These are phyloP conservation scores for Collybia sp. DNA, from an alignment of 768 basidiomycete genomes.

Conservation along the genomic window DNA sequence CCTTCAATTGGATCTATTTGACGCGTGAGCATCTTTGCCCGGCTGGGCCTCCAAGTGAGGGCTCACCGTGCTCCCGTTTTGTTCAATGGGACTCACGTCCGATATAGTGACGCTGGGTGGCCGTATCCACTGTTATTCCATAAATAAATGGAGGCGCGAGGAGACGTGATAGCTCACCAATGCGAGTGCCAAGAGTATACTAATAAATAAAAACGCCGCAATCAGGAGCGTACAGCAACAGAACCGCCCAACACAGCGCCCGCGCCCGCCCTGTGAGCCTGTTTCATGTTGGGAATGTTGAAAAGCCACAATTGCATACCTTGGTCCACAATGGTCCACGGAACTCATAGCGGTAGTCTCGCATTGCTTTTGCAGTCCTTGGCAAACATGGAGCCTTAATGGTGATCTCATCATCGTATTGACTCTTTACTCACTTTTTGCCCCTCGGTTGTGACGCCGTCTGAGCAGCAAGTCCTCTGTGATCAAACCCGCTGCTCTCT, in stretches of 20 bases:
- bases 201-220: constrained; percentile 55
- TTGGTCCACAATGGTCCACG: constrained; percentile 68
- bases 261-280: constrained; percentile 50
- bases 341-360: constrained; percentile 49
- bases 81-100: constrained; percentile 32
- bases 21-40: too few relatives aligned
- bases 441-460: neutral
- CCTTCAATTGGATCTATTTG: constrained; percentile 29
- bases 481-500: neutral
- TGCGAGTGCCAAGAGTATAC: constrained; percentile 61
- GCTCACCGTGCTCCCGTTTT: constrained; percentile 41
- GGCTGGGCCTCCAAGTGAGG: neutral
- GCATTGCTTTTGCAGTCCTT: constrained; percentile 38
- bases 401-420: too few relatives aligned
- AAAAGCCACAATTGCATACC: constrained; percentile 25
- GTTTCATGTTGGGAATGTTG: neutral
- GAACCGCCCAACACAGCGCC: constrained; percentile 61
- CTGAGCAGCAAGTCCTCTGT: neutral
- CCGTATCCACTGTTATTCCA: constrained; percentile 57
- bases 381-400: neutral
- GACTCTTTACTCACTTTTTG: constrained; percentile 7
- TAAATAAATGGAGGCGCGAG: neutral
- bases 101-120: constrained; percentile 68
- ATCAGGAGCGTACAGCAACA: constrained; percentile 75
- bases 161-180: constrained; percentile 41